These are phyloP conservation scores for Lineolata rhizophorae DNA, from an alignment of 495 filamentous ascomycete species.

Conservation along the genomic window DNA sequence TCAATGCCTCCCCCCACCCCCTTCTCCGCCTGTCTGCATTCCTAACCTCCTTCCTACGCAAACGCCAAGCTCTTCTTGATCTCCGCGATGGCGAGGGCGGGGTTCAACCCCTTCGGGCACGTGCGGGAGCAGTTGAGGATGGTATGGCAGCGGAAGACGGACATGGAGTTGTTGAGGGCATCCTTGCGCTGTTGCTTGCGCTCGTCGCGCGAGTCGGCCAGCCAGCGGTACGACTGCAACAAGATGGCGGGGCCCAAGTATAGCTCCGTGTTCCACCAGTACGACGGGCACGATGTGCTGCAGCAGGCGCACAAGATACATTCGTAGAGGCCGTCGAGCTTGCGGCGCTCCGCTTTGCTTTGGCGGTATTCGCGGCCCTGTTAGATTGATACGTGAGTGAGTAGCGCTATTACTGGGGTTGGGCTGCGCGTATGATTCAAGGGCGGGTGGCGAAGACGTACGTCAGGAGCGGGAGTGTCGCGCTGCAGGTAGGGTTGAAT, in stretches of 20 bases:
- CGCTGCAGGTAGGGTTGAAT: conserved; percentile 97
- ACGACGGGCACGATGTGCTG: conserved; percentile 91
- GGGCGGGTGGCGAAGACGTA: conserved; percentile 21
- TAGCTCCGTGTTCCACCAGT: conserved; percentile 99
- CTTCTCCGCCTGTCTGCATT: background rate
- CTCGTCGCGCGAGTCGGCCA: conserved; percentile 84
- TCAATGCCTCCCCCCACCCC: background rate
- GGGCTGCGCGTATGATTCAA: background rate
- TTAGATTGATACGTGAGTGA: conserved; percentile 5
- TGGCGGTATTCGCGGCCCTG: conserved; percentile 80
- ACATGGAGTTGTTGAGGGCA: conserved; percentile 93
- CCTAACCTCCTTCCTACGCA: conserved; percentile 2
- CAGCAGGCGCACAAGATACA: conserved; percentile 99
- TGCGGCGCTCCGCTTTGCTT: conserved; percentile 71
- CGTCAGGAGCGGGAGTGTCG: conserved; percentile 52
- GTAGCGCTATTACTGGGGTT: conserved; percentile 1
- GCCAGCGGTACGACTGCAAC: conserved; percentile 90
- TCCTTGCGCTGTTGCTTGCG: conserved; percentile 65
- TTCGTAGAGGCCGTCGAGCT: conserved; percentile 96
- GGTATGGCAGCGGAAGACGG: conserved; percentile 93
- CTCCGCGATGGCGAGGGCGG: conserved; percentile 80
- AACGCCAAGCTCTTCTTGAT: conserved; percentile 96
- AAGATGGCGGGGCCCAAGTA: conserved; percentile 95
- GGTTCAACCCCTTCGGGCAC: conserved; percentile 96
- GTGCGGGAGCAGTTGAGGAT: conserved; percentile 95